Base-by-base conservation (phyloP, 495 filamentous ascomycete species). In the Penicillium lagena region DNA sequence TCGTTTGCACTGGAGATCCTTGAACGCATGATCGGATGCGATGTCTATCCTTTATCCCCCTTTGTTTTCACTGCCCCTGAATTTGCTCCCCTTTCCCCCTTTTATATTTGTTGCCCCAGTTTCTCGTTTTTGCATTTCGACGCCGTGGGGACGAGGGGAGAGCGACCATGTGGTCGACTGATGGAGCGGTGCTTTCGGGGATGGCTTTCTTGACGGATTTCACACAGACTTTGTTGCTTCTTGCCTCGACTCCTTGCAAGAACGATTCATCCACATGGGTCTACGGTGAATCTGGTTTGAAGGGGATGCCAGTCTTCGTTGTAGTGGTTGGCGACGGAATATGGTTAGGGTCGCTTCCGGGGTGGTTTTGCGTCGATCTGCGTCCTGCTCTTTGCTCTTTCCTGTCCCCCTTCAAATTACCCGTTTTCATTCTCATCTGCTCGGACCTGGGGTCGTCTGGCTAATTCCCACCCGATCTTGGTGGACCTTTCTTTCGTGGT, bases 321-420 rank as follows among this genome's bases (percentile, higher is more conserved):
- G 32, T 7, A 68, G 62, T 71, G 51, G 33, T 42, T 70, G 70
- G 68, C 67, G 70, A 71, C 55, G 70, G 70, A 71, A 56, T 58
- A 51, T 71, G 66, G 59, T 46, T 71, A 72, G 70, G 70, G 68
- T 70, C 68, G 70, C 70, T 70, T 71, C 70, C 67, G 70, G 70
- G 70, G 70, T 67, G 68, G 70, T 74, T 56, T 57, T 67, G 57
- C 64, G 67, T 71, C 70, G 56, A 64, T 63, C 48, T 56, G 51
- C 59, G 52, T 59, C 52, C 43, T 62, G 35, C 15, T 38, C 37
- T 47, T 12, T 34, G 7, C n/a, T 10, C 1, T 34, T 6, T 22
- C 6, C 22, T 22, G 22, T 6, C 22, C 22, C 22, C 22, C 22
- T 22, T 22, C 2, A 22, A 22, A 22, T 22, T 22, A 4, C 22